phyloP scores from a whole-genome alignment of 148 eudicot genomes.

The Vaccinium myrtillus region DNA sequence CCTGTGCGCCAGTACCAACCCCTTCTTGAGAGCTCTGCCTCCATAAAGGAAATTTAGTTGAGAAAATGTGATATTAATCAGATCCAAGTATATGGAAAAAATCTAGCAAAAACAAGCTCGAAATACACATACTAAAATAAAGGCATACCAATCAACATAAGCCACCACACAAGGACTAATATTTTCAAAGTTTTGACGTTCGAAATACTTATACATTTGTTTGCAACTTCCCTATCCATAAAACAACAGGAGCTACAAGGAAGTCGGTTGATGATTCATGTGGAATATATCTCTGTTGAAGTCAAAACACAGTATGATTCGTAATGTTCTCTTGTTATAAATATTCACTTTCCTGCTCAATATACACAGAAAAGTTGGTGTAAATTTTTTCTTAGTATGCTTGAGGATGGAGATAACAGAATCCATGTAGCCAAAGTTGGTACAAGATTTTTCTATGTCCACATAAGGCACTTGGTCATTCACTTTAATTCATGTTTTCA shows the following conservation, averaged over 20 bases:
- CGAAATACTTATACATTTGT: neutral
- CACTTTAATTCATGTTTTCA: neutral
- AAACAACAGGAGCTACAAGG: neutral
- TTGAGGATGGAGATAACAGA: neutral
- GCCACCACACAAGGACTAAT: neutral
- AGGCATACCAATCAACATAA: neutral
- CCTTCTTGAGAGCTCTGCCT: constrained; percentile 53
- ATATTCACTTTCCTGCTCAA: neutral
- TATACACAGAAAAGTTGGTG: neutral
- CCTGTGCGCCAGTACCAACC: constrained; percentile 44
- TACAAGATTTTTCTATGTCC: neutral
- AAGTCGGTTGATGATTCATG: too few species aligned
- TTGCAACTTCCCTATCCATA: neutral
- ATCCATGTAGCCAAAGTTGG: neutral
- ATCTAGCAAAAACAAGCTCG: neutral
- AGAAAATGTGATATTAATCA: neutral
- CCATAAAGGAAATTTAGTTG: neutral
- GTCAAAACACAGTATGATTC: neutral
- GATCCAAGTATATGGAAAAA: neutral
- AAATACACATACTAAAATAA: neutral
- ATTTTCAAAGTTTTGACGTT: neutral
- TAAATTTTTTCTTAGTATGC: neutral
- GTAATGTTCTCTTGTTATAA: neutral
- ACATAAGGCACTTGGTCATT: neutral
- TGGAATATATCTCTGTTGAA: too few species aligned